Base-by-base conservation (phyloP, 768 basidiomycete species). In the Suillus decipiens region DNA sequence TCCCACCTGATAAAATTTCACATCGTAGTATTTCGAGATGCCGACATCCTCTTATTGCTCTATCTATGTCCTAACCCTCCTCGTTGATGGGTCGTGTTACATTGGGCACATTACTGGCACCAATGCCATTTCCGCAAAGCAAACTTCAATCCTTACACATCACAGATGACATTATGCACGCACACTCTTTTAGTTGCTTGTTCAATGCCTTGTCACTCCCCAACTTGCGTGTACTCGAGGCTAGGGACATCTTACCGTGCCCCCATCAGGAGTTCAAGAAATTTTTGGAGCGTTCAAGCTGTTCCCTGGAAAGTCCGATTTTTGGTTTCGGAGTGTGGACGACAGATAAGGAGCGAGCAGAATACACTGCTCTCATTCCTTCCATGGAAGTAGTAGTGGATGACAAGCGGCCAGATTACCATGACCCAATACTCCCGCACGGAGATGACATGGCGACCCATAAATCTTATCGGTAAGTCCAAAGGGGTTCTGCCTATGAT, bases 161-260 rank as follows among this genome's bases (percentile, higher is more conserved):
- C n/a, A 5, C 10, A 10, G 9, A n/a, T 8, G 37, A 1, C 0
- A 0, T 17, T 17, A 42, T n/a, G 0, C 19, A 10, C 9, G 3
- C 4, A 10, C 9, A 10, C 8, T n/a, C 3, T 3, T 11, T n/a
- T 5, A 4, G 10, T 45, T 10, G 10, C n/a, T 2, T 48, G 47
- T 24, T 48, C 6, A 5, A 48, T 24, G 47, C 12, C 3, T 7
- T 48, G 1, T 8, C 24, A 24, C 22, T 48, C 47, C 47, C 47
- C 12, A 8, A 24, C 15, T 48, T 48, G 22, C 22, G 24, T 2
- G 14, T 48, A 1, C 14, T 24, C 3, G 14, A 24, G 7, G 22
- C 2, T 24, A 11, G 4, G 2, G 1, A n/a, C 0, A 19, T 43
- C n/a, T 10, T n/a, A 1, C 10, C 9, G 10, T 45, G n/a, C 4